Evolutionary conservation across 139 green algal genomes (phyloP).

Genomic region (Picochlorum sp.): DNA sequence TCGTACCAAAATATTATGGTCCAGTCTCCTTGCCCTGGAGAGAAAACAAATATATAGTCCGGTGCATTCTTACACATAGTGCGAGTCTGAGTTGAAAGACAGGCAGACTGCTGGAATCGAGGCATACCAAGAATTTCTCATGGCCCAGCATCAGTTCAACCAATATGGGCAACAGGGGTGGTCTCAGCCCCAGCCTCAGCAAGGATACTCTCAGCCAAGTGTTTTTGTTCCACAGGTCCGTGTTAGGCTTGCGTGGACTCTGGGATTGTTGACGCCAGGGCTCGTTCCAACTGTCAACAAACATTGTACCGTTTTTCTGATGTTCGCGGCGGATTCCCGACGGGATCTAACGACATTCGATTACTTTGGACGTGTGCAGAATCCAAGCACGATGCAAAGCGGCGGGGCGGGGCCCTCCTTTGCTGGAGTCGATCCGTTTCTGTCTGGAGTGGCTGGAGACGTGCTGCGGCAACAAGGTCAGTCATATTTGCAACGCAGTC

Average conservation of each 20-base stretch:
- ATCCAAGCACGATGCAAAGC: not conserved
- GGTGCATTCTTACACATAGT: too few species aligned
- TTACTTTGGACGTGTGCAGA: not conserved
- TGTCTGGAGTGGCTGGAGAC: constrained; percentile 29
- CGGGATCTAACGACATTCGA: not conserved
- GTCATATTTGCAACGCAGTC: constrained; percentile 38
- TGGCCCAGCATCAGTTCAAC: not conserved
- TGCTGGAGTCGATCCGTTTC: constrained; percentile 22
- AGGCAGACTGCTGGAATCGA: too few species aligned
- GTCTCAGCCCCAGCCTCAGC: not conserved
- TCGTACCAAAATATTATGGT: too few species aligned
- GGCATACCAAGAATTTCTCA: not conserved
- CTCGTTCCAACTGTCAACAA: not conserved
- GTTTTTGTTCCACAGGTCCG: constrained; percentile 1
- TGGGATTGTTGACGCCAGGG: not conserved
- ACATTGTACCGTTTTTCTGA: too few species aligned
- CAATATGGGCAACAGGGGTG: not conserved
- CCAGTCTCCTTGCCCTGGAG: too few species aligned
- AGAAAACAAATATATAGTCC: too few species aligned
- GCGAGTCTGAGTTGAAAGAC: too few species aligned
- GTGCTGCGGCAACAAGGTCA: constrained; percentile 41
- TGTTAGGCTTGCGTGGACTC: not conserved
- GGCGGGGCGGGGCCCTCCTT: not conserved
- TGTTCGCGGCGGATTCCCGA: too few species aligned
- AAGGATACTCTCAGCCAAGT: not conserved